Conservation (phyloP, 148 eudicot genomes). For the Rheum nobile region DNA sequence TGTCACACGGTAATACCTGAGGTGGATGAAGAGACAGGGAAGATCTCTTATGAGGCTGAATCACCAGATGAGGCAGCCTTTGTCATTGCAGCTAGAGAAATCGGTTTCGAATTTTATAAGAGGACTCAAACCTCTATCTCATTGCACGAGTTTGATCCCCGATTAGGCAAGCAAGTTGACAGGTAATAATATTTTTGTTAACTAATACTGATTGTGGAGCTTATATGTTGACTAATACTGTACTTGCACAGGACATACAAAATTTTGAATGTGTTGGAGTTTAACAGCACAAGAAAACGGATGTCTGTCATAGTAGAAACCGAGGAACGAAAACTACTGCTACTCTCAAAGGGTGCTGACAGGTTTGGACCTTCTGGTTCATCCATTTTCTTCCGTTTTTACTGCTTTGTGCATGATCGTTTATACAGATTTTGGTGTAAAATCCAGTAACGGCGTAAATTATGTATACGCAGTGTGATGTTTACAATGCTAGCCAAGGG, state of each 20-base stretch:
- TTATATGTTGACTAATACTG: neutral
- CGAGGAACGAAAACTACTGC: slow-evolving; percentile 50
- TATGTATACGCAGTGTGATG: slow-evolving; percentile 54
- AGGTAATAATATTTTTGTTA: slow-evolving; percentile 27
- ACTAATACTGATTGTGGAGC: neutral
- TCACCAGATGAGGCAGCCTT: slow-evolving; percentile 97
- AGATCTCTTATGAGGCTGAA: slow-evolving; percentile 77
- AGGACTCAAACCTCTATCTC: slow-evolving; percentile 69
- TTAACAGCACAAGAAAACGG: slow-evolving; percentile 70
- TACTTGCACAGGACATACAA: slow-evolving; percentile 38
- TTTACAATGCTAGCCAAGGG: slow-evolving; percentile 56
- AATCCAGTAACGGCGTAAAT: neutral
- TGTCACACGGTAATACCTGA: slow-evolving; percentile 96
- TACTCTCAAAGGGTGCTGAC: slow-evolving; percentile 89
- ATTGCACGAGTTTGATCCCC: slow-evolving; percentile 54
- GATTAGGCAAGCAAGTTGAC: slow-evolving; percentile 39
- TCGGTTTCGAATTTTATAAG: slow-evolving; percentile 70
- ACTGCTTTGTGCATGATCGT: too few relatives aligned
- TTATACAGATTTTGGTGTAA: too few relatives aligned
- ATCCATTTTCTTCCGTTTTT: neutral
- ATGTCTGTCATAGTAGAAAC: slow-evolving; percentile 74
- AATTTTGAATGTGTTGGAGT: slow-evolving; percentile 59
- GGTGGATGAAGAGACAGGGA: slow-evolving; percentile 57
- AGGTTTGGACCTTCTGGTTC: slow-evolving; percentile 26
- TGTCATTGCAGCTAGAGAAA: slow-evolving; percentile 82